Evolutionary conservation across 148 eudicot genomes (phyloP).

Genomic region (Persicaria tinctoria): DNA sequence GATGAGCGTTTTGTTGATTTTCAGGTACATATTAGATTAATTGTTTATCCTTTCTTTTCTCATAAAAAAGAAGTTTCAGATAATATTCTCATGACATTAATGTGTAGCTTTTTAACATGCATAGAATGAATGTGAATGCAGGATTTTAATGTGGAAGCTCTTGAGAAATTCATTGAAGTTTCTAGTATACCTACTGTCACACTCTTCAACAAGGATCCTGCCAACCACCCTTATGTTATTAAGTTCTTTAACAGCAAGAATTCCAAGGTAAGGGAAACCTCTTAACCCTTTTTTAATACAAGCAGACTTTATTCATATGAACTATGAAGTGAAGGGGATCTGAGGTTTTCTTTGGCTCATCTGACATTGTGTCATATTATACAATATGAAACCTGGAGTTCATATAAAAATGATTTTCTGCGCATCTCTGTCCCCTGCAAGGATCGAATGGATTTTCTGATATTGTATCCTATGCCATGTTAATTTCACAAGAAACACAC

Average conservation of each 20-base stretch:
- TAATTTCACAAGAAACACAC: neutral
- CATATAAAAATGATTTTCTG: neutral
- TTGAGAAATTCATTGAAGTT: constrained; percentile 53
- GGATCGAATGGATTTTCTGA: neutral
- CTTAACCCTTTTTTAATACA: neutral
- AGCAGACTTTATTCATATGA: neutral
- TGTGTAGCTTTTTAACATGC: neutral
- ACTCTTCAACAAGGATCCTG: constrained; percentile 54
- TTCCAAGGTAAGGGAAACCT: constrained; percentile 35
- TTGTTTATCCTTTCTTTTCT: neutral
- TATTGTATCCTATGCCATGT: neutral
- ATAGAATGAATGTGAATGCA: constrained; percentile 17
- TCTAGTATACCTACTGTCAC: constrained; percentile 52
- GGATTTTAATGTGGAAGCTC: constrained; percentile 53
- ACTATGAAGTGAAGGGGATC: neutral
- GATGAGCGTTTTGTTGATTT: constrained; percentile 59
- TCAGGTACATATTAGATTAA: constrained; percentile 23
- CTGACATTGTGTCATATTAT: neutral
- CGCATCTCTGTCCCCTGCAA: neutral
- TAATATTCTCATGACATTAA: neutral
- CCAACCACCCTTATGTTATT: constrained; percentile 50
- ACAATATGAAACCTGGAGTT: neutral
- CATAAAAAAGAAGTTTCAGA: neutral
- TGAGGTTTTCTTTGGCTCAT: neutral
- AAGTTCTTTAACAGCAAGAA: constrained; percentile 53